Conservation (phyloP, 2,329 filamentous ascomycete genomes). For the Leptodontidium sp. region DNA sequence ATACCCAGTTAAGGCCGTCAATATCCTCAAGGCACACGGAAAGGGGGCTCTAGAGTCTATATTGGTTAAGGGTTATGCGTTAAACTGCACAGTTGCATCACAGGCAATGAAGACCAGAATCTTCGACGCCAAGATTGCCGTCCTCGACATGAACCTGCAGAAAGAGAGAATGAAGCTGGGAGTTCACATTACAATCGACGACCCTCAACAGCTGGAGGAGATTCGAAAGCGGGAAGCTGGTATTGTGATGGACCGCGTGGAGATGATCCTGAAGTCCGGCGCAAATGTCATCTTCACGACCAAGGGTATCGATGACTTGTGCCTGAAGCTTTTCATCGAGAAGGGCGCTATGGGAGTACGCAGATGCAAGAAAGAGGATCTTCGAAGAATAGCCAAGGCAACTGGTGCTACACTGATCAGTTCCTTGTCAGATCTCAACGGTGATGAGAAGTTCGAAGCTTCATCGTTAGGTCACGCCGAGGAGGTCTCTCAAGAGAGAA, state of each 20-base stretch:
- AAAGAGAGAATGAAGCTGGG: constrained; percentile 99
- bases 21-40: constrained; percentile 97
- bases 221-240: constrained; percentile 92
- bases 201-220: constrained; percentile 96
- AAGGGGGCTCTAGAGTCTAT: constrained; percentile 90
- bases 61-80: constrained; percentile 92
- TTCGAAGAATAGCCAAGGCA: constrained; percentile 93
- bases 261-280: constrained; percentile 97
- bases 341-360: constrained; percentile 94
- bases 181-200: constrained; percentile 97
- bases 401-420: constrained; percentile 93
- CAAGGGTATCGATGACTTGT: constrained; percentile 97
- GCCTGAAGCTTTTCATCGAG: constrained; percentile 93
- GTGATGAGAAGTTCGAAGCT: constrained; percentile 94
- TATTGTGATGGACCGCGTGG: constrained; percentile 91
- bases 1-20: constrained; percentile 99
- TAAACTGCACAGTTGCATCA: constrained; percentile 98
- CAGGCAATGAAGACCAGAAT: constrained; percentile 97
- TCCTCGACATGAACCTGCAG: constrained; percentile 96
- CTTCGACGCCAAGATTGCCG: constrained; percentile 93
- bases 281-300: constrained; percentile 97
- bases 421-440: constrained; percentile 94
- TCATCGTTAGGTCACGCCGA: constrained; percentile 91
- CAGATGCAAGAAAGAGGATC: constrained; percentile 97
- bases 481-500: constrained; percentile 97